Evolutionary conservation across 768 basidiomycete species (phyloP), one percentile per base, ranked within the genome.

Genomic region (Russula sp.): DNA sequence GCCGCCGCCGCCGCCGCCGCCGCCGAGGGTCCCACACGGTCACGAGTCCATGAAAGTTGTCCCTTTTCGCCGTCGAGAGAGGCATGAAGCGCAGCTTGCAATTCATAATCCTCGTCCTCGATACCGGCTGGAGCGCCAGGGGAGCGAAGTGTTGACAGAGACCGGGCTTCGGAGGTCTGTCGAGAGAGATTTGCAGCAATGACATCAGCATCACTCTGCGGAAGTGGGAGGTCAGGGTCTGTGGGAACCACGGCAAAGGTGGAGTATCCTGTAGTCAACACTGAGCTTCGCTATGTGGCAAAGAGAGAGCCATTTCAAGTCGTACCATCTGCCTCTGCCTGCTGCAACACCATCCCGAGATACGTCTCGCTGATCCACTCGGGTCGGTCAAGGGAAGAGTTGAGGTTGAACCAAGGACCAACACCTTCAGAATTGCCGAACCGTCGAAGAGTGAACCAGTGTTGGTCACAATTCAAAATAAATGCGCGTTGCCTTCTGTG

Each of bases 381-480:
- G 9, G 94, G 93, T 5, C 74, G 71, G 39, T 77, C 65, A 14
- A 87, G 76, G 67, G 81, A 86, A 9, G 93, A 94, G 71, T 95
- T 89, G 10, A 96, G 79, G 72, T 95, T 93, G 75, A 91, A 94
- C 92, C 92, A 94, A 72, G 91, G 85, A 13, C 83, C 86, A 56
- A 78, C 75, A 37, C 84, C 81, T 34, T 73, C 64, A 16, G 81
- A 77, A 57, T 69, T 71, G 20, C 91, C 91, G 70, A 95, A 95
- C 20, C 89, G 84, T 50, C 91, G 85, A 37, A 93, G 77, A 9
- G 92, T 88, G 71, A 90, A 91, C 94, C 94, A 97, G 69, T 96
- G 94, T 57, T 90, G 86, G 52, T 87, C 78, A 50, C 88, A 81
- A 71, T 97, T 92, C 39, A 97, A 81, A 61, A 97, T 87, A 71